Evolutionary conservation across 176 grass and related monocot genomes (phyloP).

Genomic region (Canna indica): DNA sequence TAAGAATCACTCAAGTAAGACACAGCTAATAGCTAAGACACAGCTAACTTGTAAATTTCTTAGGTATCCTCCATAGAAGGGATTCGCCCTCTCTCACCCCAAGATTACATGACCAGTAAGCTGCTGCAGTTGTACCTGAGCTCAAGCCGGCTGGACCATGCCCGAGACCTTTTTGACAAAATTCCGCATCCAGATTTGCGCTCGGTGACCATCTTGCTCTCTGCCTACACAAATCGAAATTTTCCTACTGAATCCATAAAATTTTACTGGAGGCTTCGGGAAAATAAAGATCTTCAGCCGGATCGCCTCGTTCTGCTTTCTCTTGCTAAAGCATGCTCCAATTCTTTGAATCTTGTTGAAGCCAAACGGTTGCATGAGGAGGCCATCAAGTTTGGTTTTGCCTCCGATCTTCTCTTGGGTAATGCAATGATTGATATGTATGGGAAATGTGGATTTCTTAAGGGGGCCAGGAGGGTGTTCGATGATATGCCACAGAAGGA

Average conservation of each 20-base stretch:
- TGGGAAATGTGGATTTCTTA: constrained; percentile 19
- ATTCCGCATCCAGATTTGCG: constrained; percentile 22
- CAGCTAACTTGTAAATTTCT: too few species aligned
- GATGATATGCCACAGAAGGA: constrained; percentile 9
- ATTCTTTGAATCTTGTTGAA: not conserved
- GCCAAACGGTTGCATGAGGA: constrained; percentile 20
- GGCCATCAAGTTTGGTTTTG: constrained; percentile 7
- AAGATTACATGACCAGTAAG: too few species aligned
- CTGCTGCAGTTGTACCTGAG: not conserved
- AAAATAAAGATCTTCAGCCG: constrained; percentile 5
- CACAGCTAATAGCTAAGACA: too few species aligned
- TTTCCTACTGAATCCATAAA: constrained; percentile 17
- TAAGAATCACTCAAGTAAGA: too few species aligned
- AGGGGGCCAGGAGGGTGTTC: constrained; percentile 18
- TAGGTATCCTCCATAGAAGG: too few species aligned
- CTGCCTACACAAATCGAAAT: constrained; percentile 5
- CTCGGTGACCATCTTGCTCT: constrained; percentile 17
- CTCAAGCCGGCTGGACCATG: constrained; percentile 7
- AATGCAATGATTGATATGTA: constrained; percentile 22
- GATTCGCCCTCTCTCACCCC: too few species aligned
- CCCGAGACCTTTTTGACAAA: constrained; percentile 19
- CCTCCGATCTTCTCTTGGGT: constrained; percentile 20
- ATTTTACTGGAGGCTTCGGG: not conserved
- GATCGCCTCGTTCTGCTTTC: constrained; percentile 21
- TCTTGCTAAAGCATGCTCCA: constrained; percentile 14